Base-by-base conservation (phyloP, 2,329 filamentous ascomycete genomes). In the Ophiostoma himal-ulmi region DNA sequence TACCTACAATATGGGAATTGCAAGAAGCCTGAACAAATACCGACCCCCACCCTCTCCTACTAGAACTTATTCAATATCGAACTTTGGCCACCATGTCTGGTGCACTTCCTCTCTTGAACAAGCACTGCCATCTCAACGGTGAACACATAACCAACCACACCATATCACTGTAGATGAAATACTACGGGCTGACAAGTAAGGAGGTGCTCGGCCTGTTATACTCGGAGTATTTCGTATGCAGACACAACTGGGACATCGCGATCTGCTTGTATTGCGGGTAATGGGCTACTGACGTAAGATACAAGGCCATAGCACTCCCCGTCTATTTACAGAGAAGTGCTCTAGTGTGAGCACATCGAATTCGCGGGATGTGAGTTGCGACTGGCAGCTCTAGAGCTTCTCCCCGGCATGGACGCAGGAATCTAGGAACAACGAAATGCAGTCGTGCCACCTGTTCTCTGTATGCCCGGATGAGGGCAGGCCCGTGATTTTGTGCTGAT, bases 181-280 rank as follows among this genome's bases (percentile, higher is more conserved):
- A 4, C 10, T 13, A 22, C n/a, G 52, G 52, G n/a, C 14, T 4
- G 13, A 26, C n/a, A 10, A 26, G 52, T 57, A 8, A 57, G 14
- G 44, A 14, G 22, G 30, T 13, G 22, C 22, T 11, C 22, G 22
- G 52, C n/a, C 10, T 57, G 8, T 22, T 13, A 5, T 26, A 17
- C 39, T 26, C 52, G 52, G 52, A 57, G 52, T 57, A 26, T 26
- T 57, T 22, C 52, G 22, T 26, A 57, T 57, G 11, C 17, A 30
- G 52, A 26, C 52, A 44, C 39, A 57, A n/a, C 17, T 54, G 20
- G n/a, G 52, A 10, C 22, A 13, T 13, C 52, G 52, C n/a, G 52
- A 57, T 57, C 52, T 57, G 52, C 52, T 57, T 57, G 30, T 26
- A 17, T 26, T 57, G n/a, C 52, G 52, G 52, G 22, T 57, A 57